Evolutionary conservation across 768 basidiomycete genomes (phyloP), one percentile per base, ranked within the genome.

Genomic region (Lactarius quietus): DNA sequence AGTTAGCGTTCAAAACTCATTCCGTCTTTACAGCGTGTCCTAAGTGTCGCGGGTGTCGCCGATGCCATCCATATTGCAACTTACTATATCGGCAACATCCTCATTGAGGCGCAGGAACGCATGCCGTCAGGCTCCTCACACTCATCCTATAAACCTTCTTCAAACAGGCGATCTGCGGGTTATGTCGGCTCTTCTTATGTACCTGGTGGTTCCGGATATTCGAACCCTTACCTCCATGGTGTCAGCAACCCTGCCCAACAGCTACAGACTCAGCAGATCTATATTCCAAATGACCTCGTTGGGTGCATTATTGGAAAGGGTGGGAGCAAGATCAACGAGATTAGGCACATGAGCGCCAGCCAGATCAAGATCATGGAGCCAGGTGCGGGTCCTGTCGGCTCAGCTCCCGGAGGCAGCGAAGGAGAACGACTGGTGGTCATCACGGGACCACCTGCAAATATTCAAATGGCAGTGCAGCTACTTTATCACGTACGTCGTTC

Each of bases 11-110:
- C 57, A 29, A 65, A 58, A 64, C 62, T 70, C 69, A 65, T 65
- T 65, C 58, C 69, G 43, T 18, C 28, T 63, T 68, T 66, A 18
- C 74, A 98, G 95, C 93, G 97, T 63, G 95, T 99, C 29, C 84
- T 99, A 59, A 97, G 95, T 70, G 96, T 98, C 41, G 94, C 96
- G 28, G 97, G 97, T 41, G 97, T 99, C 58, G 97, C 97, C 26
- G 97, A 99, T 75, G 97, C 97, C 35, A 95, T 99, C 64, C 97
- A 99, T 76, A 99, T 99, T 68, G 97, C 97, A 45, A 98, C 96
- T 4, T 99, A 98, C 79, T 98, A 99, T 76, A 95, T 99, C 67
- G 97, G 97, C 62, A 98, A 95, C 69, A 97, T 98, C 72, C 87
- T 99, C 61, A 90, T 96, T 70, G 94, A 97, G 75, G 89, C 93